Evolutionary conservation across 306 rosid species (phyloP).

Genomic region (Comarum palustre): DNA sequence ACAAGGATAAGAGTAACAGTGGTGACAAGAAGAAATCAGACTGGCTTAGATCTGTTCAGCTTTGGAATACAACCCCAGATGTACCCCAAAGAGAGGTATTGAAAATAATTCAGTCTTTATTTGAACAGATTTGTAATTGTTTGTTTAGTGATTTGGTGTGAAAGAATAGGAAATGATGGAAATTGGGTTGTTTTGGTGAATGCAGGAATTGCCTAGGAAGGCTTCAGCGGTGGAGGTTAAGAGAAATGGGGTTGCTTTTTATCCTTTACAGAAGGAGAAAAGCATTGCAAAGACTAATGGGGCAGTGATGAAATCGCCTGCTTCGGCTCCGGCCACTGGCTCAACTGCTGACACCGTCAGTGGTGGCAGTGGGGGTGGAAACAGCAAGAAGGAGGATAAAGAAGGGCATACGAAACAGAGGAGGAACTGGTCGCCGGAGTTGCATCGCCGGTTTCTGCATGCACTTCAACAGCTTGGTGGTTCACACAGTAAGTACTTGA

Average conservation of each 20-base stretch:
- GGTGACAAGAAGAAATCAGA: conserved; percentile 56
- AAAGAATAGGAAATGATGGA: conserved; percentile 12
- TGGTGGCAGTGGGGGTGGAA: conserved; percentile 36
- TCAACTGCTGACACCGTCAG: conserved; percentile 42
- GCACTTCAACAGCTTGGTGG: conserved; percentile 93
- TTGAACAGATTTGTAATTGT: not conserved
- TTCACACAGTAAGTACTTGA: conserved; percentile 54
- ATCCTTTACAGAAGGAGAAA: conserved; percentile 72
- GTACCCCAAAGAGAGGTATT: conserved; percentile 54
- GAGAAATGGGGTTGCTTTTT: conserved; percentile 74
- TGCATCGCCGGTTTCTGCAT: conserved; percentile 73
- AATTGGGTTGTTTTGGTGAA: conserved; percentile 8
- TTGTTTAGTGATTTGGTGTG: not conserved
- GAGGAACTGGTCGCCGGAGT: conserved; percentile 85
- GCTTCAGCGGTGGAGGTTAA: conserved; percentile 62
- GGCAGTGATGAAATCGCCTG: conserved; percentile 25
- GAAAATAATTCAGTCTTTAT: not conserved
- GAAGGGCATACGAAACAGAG: conserved; percentile 77
- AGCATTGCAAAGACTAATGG: conserved; percentile 37
- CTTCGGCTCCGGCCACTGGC: conserved; percentile 49
- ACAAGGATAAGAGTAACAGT: conserved; percentile 17
- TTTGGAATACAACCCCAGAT: conserved; percentile 66
- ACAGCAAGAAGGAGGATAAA: conserved; percentile 50
- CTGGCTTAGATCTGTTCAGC: conserved; percentile 91
- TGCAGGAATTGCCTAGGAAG: conserved; percentile 61